Base-by-base conservation (phyloP, 1,284 basidiomycete species). In the Ustilago hordei region DNA sequence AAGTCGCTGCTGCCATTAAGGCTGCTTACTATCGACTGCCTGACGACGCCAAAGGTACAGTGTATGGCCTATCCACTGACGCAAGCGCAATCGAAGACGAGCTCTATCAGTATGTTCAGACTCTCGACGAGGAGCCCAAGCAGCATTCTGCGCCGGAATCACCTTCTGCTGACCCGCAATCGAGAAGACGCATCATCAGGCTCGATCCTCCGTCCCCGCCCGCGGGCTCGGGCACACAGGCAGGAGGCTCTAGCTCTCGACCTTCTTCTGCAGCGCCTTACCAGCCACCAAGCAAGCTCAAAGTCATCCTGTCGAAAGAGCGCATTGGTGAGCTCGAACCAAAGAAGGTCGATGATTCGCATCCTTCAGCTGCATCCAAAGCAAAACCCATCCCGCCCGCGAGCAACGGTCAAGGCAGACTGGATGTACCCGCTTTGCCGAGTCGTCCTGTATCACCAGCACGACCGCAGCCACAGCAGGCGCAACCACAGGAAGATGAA, bases 1-100 rank as follows among this genome's bases (percentile, higher is more conserved):
- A 90, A 58, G 90, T 93, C 0, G 92, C 93, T 0, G 92, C 93
- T 77, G 90, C 93, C 82, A 90, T 90, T 3, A 94, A 92, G 82
- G 90, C 93, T 8, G 88, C 91, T 59, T 89, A 91, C 58, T 88
- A 93, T 80, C 36, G 78, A 89, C 90, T 91, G 1, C 70, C 89
- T 17, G 87, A 87, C 9, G 89, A 90, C 39, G 78, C 70, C 32
- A 80, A 80, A 54, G 78, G 78, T 4, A 74, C 70, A 3, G 66
- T 77, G 1, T 71, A 65, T 32, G 65, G 71, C 28, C 45, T 52
- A 41, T 8, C 64, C 1, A 23, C 45, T 31, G 36, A 23, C 9
- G 28, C 32, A 11, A 32, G 9, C 15, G 43, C 9, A 8, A 59
- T 72, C 34, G 90, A 91, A 28, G 87, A 90, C 13, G 91, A 92